Evolutionary conservation across 73 alveolate species (phyloP).

Genomic region (Paramecium sonneborni): DNA sequence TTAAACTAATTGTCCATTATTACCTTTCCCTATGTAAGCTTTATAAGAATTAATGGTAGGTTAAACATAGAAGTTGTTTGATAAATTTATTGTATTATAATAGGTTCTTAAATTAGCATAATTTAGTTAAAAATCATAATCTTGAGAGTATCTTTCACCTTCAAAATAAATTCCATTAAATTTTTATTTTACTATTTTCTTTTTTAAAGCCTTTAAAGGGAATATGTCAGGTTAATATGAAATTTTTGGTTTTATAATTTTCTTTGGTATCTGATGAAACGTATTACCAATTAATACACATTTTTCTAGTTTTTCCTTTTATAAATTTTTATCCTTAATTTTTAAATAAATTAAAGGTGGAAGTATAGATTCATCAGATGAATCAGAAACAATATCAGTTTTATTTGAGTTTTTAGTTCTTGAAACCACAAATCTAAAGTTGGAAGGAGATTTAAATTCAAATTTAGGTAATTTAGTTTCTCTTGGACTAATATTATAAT

Average conservation of each 20-base stretch:
- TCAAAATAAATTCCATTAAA: constrained; percentile 35
- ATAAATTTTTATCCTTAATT: neutral
- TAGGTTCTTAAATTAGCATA: constrained; percentile 11
- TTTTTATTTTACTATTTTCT: neutral
- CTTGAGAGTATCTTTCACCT: neutral
- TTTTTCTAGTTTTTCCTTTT: neutral
- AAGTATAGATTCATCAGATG: neutral
- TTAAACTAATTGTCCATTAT: constrained; percentile 73
- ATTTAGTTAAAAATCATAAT: neutral
- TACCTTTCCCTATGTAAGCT: constrained; percentile 84
- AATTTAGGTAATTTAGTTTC: neutral
- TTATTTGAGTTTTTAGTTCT: neutral
- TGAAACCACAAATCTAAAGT: neutral
- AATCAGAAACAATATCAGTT: neutral
- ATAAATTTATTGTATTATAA: neutral
- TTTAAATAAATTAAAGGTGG: neutral
- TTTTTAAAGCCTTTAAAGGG: neutral
- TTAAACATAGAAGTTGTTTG: neutral
- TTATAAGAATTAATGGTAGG: constrained; percentile 50
- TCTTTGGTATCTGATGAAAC: neutral
- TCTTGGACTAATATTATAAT: neutral
- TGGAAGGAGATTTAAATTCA: neutral
- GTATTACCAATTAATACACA: neutral
- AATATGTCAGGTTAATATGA: neutral
- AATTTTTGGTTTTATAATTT: neutral